Percentiles rank a stretch among this genome's conserved stretches.
These are phyloP conservation scores for Picea mariana DNA, from an alignment of 83 land plant genomes.

Conservation along the genomic window DNA sequence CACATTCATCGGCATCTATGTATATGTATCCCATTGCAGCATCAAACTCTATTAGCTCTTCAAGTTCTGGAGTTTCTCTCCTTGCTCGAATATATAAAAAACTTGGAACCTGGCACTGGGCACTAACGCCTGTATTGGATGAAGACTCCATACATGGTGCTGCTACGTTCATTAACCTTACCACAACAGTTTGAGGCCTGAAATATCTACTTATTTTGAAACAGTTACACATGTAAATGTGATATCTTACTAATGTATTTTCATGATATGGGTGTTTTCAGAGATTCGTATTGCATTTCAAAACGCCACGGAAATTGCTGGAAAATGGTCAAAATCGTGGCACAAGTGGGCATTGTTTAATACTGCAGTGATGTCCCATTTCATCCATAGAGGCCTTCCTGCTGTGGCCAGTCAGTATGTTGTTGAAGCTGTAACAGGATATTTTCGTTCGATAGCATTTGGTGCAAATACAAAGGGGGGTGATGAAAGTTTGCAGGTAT, in stretches of 20 bases:
- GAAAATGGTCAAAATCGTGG: conserved; percentile 95
- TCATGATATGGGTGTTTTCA: conserved; percentile 24
- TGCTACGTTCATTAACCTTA: conserved; percentile 5
- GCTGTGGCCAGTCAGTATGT: conserved; percentile 67
- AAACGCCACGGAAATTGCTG: conserved; percentile 81
- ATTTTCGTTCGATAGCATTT: conserved; percentile 92
- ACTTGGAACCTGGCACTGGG: conserved; percentile 90
- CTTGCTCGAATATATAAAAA: conserved; percentile 78
- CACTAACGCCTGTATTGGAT: conserved; percentile 80
- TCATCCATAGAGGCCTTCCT: conserved; percentile 54
- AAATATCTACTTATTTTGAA: neutral
- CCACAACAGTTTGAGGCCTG: neutral
- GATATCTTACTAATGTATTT: neutral
- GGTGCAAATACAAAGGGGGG: conserved; percentile 88
- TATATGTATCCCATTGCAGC: conserved; percentile 12
- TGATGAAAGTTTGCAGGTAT: conserved; percentile 97
- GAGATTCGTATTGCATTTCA: conserved; percentile 67
- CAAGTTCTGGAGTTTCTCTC: conserved; percentile 51
- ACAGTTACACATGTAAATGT: neutral
- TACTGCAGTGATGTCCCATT: conserved; percentile 95
- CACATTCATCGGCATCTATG: conserved; percentile 13
- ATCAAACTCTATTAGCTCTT: conserved; percentile 8
- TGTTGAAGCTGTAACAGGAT: conserved; percentile 93
- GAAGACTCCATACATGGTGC: conserved; percentile 83
- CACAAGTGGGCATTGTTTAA: conserved; percentile 98